Evolutionary conservation across 495 filamentous ascomycete species (phyloP), one percentile per base, ranked within the genome.

Genomic region (Aspergillus ellipticus): DNA sequence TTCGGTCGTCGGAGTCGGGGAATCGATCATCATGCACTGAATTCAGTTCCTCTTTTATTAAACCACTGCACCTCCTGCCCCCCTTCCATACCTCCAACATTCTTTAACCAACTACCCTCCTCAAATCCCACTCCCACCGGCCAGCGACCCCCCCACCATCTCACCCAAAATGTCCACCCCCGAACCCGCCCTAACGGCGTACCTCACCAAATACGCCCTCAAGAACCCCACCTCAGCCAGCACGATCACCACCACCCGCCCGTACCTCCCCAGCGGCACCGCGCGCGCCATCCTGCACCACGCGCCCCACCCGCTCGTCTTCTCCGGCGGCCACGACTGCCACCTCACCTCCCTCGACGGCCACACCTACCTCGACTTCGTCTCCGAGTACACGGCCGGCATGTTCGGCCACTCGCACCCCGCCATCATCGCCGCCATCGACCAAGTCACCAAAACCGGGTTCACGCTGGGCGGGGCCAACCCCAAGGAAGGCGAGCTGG

Each of bases 381-480:
- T 78, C 1, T 66, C 67, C 3, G 77, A 79, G 49, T 70, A 68
- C 48, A 75, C 72, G 1, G 78, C 76, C 4, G 75, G 72, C 16
- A 57, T 80, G 2, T 79, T 67, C 51, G 77, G 78, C 0, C 77
- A 80, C 60, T 78, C 77, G 0, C 59, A 79, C 39, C 63, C 67
- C 0, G 49, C 54, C 3, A 78, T 81, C 56, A 50, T 61, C 4
- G 31, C 65, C 0, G 63, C 72, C 0, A 43, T 64, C 16, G 4
- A 15, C 13, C 5, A 6, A 5, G 8, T 26, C 6, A 31, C 45
- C 6, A 53, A 47, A 1, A 28, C 51, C 22, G 61, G 61, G 1
- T 16, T 57, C 10, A 63, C 49, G 33, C 37, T 57, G 7, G 57
- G 61, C 1, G 54, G 22, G 0, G 20, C 37, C 1, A 63, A 47